Base-by-base conservation (phyloP, 345 rosid genomes). In the Arabidopsis arenosa region DNA sequence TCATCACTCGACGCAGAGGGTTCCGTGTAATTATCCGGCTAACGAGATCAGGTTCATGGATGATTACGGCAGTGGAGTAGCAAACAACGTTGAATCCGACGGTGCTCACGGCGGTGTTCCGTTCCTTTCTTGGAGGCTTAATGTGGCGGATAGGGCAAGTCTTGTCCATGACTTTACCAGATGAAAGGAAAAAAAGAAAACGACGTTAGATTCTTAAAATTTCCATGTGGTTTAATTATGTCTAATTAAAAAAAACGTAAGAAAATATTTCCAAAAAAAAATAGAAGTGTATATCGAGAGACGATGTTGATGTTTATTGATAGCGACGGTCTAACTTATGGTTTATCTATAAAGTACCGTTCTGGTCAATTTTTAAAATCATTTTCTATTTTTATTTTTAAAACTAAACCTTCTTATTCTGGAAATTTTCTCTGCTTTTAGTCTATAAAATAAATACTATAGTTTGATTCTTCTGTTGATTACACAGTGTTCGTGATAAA, bases 101-200 rank as follows among this genome's bases (percentile, higher is more conserved):
- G 80, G 88, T 60, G 85, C 40, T 83, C 65, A 48, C 71, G 18
- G 86, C 74, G 71, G 87, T 49, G 82, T 83, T 32, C 89, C 97
- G 47, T 88, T 85, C 80, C 97, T 92, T 26, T 90, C 99, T 5
- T 95, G 99, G 99, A 89, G 97, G 80, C 90, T 90, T 71, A 95
- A 92, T 68, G 90, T 95, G 61, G 85, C 97, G 18, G 99, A 95
- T 81, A 86, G 97, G 85, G 91, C 82, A 55, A 85, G 96, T 74
- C 93, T 92, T 73, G 91, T 92, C 66, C 93, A 88, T 78, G 93
- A 90, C 89, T 94, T 90, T 76, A 89, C 98, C 3, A 85, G 97
- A 83, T 95, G 80, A 71, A 76, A 13, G 14, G 37, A 33, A 15
- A 69, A 18, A 39, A 36, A 68, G 58, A 55, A 60, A 53, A 59